These are phyloP conservation scores for Zea luxurians DNA, from an alignment of 176 grass and related monocot species.

Conservation along the genomic window DNA sequence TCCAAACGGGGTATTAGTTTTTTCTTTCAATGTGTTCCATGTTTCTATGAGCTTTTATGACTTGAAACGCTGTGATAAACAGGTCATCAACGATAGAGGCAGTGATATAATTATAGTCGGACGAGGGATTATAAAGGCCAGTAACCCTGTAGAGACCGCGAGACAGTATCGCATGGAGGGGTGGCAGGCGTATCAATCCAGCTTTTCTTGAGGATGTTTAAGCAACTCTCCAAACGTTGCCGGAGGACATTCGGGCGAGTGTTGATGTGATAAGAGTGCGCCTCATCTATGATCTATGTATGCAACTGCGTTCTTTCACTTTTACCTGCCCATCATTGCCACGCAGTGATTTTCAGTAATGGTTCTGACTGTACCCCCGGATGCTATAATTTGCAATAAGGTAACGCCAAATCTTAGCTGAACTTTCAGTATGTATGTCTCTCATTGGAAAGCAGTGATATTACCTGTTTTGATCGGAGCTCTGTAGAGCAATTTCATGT, in stretches of 20 bases:
- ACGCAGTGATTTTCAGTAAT: not conserved
- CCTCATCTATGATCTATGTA: not conserved
- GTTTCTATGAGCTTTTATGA: not conserved
- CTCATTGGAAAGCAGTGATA: not conserved
- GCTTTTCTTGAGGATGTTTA: conserved; percentile 41
- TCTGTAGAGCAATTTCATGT: not conserved
- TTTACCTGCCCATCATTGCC: not conserved
- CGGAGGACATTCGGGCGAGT: not conserved
- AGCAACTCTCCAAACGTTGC: not conserved
- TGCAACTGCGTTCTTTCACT: not conserved
- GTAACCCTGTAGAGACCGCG: conserved; percentile 50
- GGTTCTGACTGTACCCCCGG: not conserved
- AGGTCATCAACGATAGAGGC: conserved; percentile 81
- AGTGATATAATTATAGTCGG: conserved; percentile 92
- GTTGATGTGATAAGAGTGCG: conserved; percentile 20
- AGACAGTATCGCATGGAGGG: conserved; percentile 67
- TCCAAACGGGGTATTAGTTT: too few relatives aligned
- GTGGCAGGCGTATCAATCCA: conserved; percentile 71
- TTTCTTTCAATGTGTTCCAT: not conserved
- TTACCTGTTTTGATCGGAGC: not conserved
- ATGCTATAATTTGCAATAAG: not conserved
- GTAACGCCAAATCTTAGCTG: not conserved
- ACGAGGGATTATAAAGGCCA: conserved; percentile 70
- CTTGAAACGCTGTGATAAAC: conserved; percentile 18
- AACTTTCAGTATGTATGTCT: not conserved